phyloP scores from a whole-genome alignment of 805 yeast genomes.

The Cyberlindnera mississippiensis region DNA sequence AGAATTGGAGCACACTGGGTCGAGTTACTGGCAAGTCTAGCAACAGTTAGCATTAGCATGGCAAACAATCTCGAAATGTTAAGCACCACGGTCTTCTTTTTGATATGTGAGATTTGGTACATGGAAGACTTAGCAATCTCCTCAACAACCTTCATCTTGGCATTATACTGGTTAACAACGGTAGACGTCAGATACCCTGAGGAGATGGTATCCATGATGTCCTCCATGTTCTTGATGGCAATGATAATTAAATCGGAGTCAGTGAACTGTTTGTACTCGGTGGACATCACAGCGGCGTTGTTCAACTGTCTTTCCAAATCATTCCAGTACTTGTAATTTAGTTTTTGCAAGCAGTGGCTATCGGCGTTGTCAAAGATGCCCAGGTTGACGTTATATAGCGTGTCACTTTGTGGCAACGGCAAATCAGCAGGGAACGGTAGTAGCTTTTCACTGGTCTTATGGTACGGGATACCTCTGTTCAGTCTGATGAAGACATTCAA shows the following conservation, averaged over 20 bases:
- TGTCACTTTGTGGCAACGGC: conserved; percentile 32
- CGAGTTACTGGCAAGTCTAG: conserved; percentile 29
- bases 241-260: conserved; percentile 31
- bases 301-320: conserved; percentile 17
- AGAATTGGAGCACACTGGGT: conserved; percentile 32
- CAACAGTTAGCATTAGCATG: conserved; percentile 29
- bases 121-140: conserved; percentile 16
- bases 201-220: conserved; percentile 32
- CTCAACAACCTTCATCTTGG: conserved; percentile 24
- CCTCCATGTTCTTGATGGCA: conserved; percentile 31
- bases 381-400: conserved; percentile 20
- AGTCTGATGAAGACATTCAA: conserved; percentile 32
- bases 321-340: conserved; percentile 18
- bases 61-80: conserved; percentile 34
- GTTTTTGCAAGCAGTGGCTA: conserved; percentile 8
- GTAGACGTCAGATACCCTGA: conserved; percentile 25
- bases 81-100: conserved; percentile 30
- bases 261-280: conserved; percentile 9
- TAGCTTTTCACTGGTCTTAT: conserved; percentile 13
- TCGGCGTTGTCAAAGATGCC: conserved; percentile 19
- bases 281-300: conserved; percentile 7
- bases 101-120: conserved; percentile 26
- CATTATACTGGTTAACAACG: conserved; percentile 25
- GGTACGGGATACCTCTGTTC: conserved; percentile 35
- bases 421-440: conserved; percentile 31